Evolutionary conservation across 768 basidiomycete species (phyloP), one percentile per base, ranked within the genome.

Genomic region (Mrakia frigida): DNA sequence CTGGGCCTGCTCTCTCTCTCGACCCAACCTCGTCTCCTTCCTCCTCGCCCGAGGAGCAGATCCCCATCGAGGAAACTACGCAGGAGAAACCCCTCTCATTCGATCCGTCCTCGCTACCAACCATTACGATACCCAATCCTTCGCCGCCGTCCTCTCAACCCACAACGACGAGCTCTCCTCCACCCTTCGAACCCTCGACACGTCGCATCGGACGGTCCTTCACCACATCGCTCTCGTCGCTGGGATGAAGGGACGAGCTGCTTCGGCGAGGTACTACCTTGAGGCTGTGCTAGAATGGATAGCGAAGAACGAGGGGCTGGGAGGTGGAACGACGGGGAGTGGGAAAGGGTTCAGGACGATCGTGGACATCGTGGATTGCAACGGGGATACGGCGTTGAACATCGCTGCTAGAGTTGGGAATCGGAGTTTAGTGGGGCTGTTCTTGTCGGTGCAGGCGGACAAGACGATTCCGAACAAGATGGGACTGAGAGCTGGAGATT

Each of bases 311-410:
- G 59, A 73, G 39, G 80, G 87, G 87, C 11, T 91, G 90, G 1
- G 75, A 21, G 60, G 75, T 10, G 67, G 31, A 72, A 77, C 33
- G 89, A 41, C 60, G 7, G 65, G 68, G 11, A 56, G 41, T 9
- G 28, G 74, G 14, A 46, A 37, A 91, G 79, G 94, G 93, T 81
- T 82, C 68, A 81, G 81, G 74, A 89, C 88, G 6, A 84, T 98
- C 70, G 90, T 98, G 16, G 93, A 98, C 83, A 85, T 96, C 59
- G 92, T 93, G 83, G 97, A 99, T 81, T 89, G 92, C 79, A 91
- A 98, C 82, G 97, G 96, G 0, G 97, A 99, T 82, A 98, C 96
- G 0, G 93, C 93, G 10, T 83, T 99, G 80, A 97, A 97, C 84
- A 92, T 98, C 80, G 93, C 96, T 21, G 95, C 96, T 0, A 85